Evolutionary conservation across 768 basidiomycete genomes (phyloP), one percentile per base, ranked within the genome.

Genomic region (Amanita polypyramis): DNA sequence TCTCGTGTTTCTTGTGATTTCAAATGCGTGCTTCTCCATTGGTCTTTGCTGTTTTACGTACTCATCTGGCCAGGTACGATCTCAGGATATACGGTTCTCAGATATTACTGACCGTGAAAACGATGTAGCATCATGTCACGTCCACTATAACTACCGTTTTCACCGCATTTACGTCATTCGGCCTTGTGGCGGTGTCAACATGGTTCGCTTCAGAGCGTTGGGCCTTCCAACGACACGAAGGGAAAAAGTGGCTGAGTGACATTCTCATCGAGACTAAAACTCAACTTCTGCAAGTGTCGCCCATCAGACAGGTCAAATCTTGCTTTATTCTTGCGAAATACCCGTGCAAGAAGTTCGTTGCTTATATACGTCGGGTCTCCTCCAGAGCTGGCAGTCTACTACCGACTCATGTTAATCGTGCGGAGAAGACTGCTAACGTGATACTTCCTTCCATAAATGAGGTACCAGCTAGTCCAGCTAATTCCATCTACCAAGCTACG

Each of bases 11-110:
- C 76, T 89, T 39, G 85, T 89, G 51, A 71, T 89, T 60, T 86
- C 87, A 45, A 85, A 89, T 38, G 83, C 84, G 34, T 84, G 82
- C 62, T 90, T 90, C 63, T 88, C 83, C 1, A 72, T 84, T 35
- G 86, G 86, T 11, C 70, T 89, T 14, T 80, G 82, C 56, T 75
- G 82, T 37, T 89, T 89, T 57, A 73, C 84, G 11, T 89, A 87
- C 58, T 77, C 86, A 2, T 85, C 86, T 14, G 53, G 63, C 6
- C 83, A 85, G 71, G 84, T 80, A 61, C 37, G 71, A 51, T 21
- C 19, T 9, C 29, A 36, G 37, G 29, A 11, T 25, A 34, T 39
- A 21, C 47, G 21, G 5, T 32, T 33, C 20, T 33, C 37, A 34
- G 44, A 51, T 12, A 17, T 7, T 36, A 27, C 43, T 17, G 46